Conservation (phyloP, 2,329 filamentous ascomycete genomes). For the Colletotrichum tabaci region DNA sequence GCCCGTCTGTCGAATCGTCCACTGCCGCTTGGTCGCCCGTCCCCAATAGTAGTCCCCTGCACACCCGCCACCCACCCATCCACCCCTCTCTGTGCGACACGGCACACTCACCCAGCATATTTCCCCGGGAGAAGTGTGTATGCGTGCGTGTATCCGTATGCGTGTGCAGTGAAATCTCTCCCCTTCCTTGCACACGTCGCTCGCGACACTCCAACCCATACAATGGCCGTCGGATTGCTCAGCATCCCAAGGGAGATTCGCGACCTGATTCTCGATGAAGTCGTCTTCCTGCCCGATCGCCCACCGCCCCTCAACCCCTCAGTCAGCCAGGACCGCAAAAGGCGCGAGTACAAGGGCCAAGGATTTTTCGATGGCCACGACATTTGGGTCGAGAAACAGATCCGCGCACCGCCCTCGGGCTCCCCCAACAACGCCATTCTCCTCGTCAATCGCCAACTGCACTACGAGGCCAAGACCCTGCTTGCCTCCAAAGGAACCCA, state of each 20-base stretch:
- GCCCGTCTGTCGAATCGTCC: background rate
- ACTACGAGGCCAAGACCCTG: conserved; percentile 40
- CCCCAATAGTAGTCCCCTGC: background rate
- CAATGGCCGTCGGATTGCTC: conserved; percentile 40
- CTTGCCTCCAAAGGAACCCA: conserved; percentile 35
- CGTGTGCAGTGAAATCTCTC: background rate
- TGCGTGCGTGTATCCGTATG: background rate
- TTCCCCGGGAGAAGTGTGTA: background rate
- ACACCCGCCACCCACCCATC: background rate
- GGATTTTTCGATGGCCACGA: conserved; percentile 43
- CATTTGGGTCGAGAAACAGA: conserved; percentile 39
- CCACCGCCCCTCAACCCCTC: conserved; percentile 30
- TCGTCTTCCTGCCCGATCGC: conserved; percentile 39
- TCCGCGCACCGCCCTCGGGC: conserved; percentile 29
- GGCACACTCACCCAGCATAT: background rate
- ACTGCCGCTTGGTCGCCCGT: background rate
- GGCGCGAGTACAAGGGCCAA: conserved; percentile 42
- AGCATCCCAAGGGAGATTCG: conserved; percentile 42
- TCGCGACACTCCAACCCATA: background rate
- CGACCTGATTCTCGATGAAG: conserved; percentile 41
- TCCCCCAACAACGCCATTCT: conserved; percentile 38
- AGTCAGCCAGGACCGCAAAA: conserved; percentile 39
- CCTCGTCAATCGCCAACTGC: conserved; percentile 42
- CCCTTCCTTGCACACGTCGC: background rate
- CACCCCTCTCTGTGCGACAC: conserved; percentile 16